Evolutionary conservation across 345 rosid species (phyloP).

Genomic region (Carallia brachiata): DNA sequence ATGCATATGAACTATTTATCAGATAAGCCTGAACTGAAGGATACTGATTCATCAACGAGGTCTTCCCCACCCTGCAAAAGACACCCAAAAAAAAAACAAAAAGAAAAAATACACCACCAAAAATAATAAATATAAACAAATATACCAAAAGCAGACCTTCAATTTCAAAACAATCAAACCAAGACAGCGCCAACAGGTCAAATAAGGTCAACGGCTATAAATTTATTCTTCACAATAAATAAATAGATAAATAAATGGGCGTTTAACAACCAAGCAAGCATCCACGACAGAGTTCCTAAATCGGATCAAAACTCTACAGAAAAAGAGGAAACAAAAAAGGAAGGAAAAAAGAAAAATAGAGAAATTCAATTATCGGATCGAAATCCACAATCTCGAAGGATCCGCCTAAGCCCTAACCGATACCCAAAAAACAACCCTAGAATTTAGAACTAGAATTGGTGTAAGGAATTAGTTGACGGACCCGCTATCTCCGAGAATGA

Average conservation of each 20-base stretch:
- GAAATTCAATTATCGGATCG: too few relatives aligned
- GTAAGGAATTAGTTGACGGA: conserved; percentile 2
- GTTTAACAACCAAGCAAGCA: not conserved
- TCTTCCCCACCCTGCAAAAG: conserved; percentile 30
- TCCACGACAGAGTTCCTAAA: not conserved
- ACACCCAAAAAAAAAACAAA: not conserved
- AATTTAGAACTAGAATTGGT: not conserved
- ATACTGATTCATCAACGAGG: conserved; percentile 36
- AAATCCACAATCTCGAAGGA: too few relatives aligned
- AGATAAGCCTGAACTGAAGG: conserved; percentile 4
- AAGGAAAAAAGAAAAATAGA: not conserved
- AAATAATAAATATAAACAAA: too few relatives aligned
- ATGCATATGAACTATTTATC: not conserved
- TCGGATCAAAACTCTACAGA: not conserved
- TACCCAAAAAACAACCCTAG: not conserved
- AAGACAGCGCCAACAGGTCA: not conserved
- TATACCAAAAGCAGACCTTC: too few relatives aligned
- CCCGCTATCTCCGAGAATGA: conserved; percentile 38
- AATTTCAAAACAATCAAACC: not conserved
- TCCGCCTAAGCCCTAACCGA: not conserved
- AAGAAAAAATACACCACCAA: not conserved
- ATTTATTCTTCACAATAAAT: not conserved
- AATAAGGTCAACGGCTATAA: not conserved
- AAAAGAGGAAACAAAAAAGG: not conserved
- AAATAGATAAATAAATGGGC: not conserved